Conservation (phyloP, 164 flowering plant species). For the Akebia trifoliata region DNA sequence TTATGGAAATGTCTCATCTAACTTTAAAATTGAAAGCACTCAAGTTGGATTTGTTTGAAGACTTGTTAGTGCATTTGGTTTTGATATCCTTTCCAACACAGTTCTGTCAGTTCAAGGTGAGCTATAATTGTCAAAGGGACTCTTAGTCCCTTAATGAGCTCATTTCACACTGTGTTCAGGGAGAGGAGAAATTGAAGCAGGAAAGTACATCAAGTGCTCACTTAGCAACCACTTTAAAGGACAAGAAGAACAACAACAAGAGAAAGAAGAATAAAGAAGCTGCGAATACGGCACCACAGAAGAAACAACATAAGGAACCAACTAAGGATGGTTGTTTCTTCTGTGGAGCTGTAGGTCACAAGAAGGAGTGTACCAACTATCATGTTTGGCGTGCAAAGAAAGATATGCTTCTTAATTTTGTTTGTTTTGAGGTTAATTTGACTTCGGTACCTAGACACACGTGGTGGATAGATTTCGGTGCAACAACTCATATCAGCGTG, state of each 20-base stretch:
- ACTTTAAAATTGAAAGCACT: too few species aligned
- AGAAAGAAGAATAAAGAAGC: not conserved
- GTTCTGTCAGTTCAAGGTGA: not conserved
- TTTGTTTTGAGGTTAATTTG: too few species aligned
- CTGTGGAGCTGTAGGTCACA: not conserved
- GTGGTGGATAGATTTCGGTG: too few species aligned
- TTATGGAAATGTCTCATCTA: constrained; percentile 7
- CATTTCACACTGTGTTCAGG: not conserved
- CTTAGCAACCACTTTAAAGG: not conserved
- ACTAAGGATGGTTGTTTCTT: not conserved
- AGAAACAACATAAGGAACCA: not conserved
- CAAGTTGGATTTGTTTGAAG: not conserved
- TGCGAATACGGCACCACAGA: not conserved
- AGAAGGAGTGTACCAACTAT: not conserved
- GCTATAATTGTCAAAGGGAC: not conserved
- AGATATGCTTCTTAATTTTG: too few species aligned
- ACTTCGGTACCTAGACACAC: too few species aligned
- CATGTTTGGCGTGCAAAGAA: not conserved
- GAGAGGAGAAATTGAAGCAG: not conserved
- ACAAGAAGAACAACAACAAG: not conserved
- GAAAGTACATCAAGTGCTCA: not conserved
- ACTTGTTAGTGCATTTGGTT: not conserved
- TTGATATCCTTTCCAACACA: not conserved
- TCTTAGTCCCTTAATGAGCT: not conserved
- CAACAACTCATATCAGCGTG: not conserved